Evolutionary conservation across 805 yeast species (phyloP).

Genomic region (Candida lessepsii): DNA sequence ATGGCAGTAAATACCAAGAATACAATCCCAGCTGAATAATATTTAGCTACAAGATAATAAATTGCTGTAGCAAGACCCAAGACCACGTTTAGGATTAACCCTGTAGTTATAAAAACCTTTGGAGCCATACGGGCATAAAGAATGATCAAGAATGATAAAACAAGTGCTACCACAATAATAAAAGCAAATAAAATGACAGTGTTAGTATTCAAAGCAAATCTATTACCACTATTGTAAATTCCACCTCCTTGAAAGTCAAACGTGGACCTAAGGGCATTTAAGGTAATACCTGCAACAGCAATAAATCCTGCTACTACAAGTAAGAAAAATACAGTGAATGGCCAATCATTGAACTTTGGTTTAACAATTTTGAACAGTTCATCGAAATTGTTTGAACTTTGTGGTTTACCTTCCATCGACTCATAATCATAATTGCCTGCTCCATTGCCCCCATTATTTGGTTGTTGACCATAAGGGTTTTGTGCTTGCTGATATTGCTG

Average conservation of each 20-base stretch:
- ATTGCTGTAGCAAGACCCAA: conserved; percentile 76
- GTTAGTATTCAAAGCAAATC: conserved; percentile 72
- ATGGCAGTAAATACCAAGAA: conserved; percentile 63
- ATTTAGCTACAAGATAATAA: conserved; percentile 62
- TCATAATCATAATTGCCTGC: conserved; percentile 27
- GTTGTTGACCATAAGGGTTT: conserved; percentile 7
- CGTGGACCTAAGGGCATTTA: conserved; percentile 60
- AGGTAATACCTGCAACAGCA: conserved; percentile 65
- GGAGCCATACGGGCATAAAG: conserved; percentile 65
- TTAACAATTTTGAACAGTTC: conserved; percentile 63
- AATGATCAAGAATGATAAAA: conserved; percentile 56
- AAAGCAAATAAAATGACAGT: conserved; percentile 71
- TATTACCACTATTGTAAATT: conserved; percentile 51
- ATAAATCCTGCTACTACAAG: conserved; percentile 59
- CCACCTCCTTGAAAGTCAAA: conserved; percentile 59
- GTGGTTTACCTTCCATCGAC: conserved; percentile 31
- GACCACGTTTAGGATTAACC: conserved; percentile 64
- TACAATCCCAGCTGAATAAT: conserved; percentile 80
- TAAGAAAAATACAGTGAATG: conserved; percentile 55
- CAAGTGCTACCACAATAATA: conserved; percentile 57
- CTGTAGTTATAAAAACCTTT: conserved; percentile 61
- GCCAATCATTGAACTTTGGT: conserved; percentile 71
- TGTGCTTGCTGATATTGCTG: conserved; percentile 10
- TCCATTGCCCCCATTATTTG: conserved; percentile 8
- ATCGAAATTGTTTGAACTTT: conserved; percentile 47